Base-by-base conservation (phyloP, 2,329 filamentous ascomycete species). In the Zymoseptoria passerinii region DNA sequence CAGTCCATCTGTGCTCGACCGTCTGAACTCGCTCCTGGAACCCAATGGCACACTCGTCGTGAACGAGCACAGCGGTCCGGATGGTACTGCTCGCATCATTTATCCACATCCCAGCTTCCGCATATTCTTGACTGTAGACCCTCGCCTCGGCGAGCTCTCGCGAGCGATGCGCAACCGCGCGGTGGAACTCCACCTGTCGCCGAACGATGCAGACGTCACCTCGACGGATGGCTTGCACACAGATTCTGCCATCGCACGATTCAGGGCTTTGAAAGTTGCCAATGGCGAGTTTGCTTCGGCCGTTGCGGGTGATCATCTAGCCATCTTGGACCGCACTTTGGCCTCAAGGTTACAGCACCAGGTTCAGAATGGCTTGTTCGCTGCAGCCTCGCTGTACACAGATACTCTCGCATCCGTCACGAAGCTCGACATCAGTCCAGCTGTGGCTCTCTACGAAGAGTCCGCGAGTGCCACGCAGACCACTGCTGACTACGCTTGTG, bases 151-250 rank as follows among this genome's bases (percentile, higher is more conserved):
- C 18, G 94, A 99, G 72, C 79, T 99, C 8, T 99, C 94, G 3
- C 83, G 94, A 62, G 94, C 94, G 0, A 99, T 99, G 94, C 82
- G 95, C 58, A 99, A 99, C 74, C 84, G 94, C 72, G 91, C 91
- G 53, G 81, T 96, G 27, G 95, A 99, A 73, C 87, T 99, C 8
- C 94, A 86, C 68, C 78, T 99, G 2, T 18, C 49, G 7, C 52
- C 54, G 2, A 8, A 19, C 18, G 50, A 59, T 3, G 55, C 40
- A 18, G 8, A 27, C 23, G 54, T 35, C 28, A 40, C 50, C 56
- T 54, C 59, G 48, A 63, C 59, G 50, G 60, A 58, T 52, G 58
- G 61, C 53, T 51, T 70, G 50, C 52, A 64, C 29, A 50, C 62
- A 13, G 69, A 71, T 61, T 70, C 69, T 51, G 61, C 67, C n/a